Base-by-base conservation (phyloP, 2,329 filamentous ascomycete genomes). In the Pseudogymnoascus sp. region DNA sequence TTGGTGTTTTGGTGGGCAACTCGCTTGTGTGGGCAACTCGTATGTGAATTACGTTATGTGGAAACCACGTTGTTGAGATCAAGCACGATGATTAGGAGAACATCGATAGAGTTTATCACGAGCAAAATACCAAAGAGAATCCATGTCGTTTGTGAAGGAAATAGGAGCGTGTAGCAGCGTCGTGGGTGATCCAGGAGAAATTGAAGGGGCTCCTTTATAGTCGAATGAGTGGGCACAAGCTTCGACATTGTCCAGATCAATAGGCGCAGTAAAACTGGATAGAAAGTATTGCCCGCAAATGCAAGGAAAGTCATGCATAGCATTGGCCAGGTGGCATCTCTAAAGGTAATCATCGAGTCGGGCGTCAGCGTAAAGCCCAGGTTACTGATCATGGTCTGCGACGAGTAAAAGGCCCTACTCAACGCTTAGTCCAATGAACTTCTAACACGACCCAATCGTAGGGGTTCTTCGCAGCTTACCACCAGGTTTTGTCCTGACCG, bases 121-220 rank as follows among this genome's bases (percentile, higher is more conserved):
- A 96, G 80, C 5, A 99, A 80, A 31, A 97, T 89, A 75, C 86
- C 89, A 72, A 98, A 96, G 0, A 99, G 81, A 91, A 92, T 96
- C 95, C 95, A 98, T 1, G 91, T 98, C 1, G 93, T 91, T 61
- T 85, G 87, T 0, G 89, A 87, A 0, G 95, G 95, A 69, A 99
- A 99, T 0, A 99, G 80, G 12, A 99, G 80, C 0, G 95, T 99
- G 72, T 99, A 99, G 76, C 95, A 99, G 62, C 95, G 89, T 72
- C 95, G 89, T 0, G 95, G 95, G 69, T 99, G 95, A 71, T 98
- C 93, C 1, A 99, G 83, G 19, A 99, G 78, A 70, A 99, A 99
- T 40, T 85, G 84, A 10, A 98, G 78, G 73, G 97, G 93, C 74
- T 98, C 93, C 86, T 90, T 97, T 0, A 96, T 74, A 1, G 88